Evolutionary conservation across 768 basidiomycete species (phyloP), one percentile per base, ranked within the genome.

Genomic region (Holtermanniella nyarrowii): DNA sequence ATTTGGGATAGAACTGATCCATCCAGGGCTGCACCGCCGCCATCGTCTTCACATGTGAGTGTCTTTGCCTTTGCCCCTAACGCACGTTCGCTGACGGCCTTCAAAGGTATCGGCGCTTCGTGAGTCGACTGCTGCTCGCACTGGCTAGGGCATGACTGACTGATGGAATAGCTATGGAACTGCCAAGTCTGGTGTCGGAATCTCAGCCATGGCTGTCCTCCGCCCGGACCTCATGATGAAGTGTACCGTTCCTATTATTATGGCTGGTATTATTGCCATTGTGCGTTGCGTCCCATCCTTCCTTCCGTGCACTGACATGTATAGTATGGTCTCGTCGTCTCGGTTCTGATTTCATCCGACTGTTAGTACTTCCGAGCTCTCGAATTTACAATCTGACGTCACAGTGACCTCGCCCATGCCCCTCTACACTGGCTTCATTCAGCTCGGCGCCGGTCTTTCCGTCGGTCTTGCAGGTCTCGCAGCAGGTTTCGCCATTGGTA

Each of bases 211-310:
- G 95, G 88, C 91, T 50, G 88, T 93, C 62, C 82, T 95, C 53
- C 83, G 90, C 57, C 93, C 91, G 47, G 91, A 93, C 78, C 78
- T 72, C 50, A 91, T 96, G 87, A 93, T 97, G 86, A 89, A 84
- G 78, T 91, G 86, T 80, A 84, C 86, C 59, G 82, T 97, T 48
- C 91, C 91, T 43, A 90, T 96, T 72, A 85, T 99, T 75, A 96
- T 97, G 93, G 93, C 93, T 79, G 93, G 93, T 89, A 97, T 97
- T 77, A 95, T 97, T 76, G 93, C 87, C 72, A 71, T 71, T 55
- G 93, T 97, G 62, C 60, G 88, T 82, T 10, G 3, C 20, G n/a
- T n/a, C n/a, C n/a, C 13, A 21, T 18, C 18, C 24, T 26, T 5
- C 40, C 3, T 24, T 31, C 16, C 23, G 42, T 37, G 46, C 10